phyloP scores from a whole-genome alignment of 371 early-diverging fungal genomes.

The Haplosporangium sp. region DNA sequence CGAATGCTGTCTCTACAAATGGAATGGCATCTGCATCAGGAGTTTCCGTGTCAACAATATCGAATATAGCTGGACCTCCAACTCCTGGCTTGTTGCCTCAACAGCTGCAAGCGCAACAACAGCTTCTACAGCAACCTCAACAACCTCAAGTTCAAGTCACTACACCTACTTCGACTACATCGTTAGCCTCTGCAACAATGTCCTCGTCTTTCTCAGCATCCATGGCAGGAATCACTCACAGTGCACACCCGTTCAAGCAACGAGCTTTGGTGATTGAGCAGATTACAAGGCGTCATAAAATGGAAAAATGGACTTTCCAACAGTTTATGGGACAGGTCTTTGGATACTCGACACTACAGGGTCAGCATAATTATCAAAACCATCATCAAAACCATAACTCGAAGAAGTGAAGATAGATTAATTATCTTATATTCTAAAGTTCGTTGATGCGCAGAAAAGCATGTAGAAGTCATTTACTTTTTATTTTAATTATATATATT shows the following conservation, averaged over 20 bases:
- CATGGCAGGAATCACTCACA: conserved; percentile 11
- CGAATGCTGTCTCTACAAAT: background rate
- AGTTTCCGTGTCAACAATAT: background rate
- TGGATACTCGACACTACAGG: conserved; percentile 34
- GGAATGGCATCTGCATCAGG: conserved; percentile 7
- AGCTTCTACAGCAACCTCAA: conserved; percentile 1
- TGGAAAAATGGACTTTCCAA: conserved; percentile 54
- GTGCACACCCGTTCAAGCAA: conserved; percentile 46
- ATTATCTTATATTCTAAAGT: too few relatives aligned
- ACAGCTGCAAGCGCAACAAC: conserved; percentile 13
- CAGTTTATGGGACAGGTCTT: conserved; percentile 55
- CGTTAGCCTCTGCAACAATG: conserved; percentile 1
- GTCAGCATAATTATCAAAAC: conserved; percentile 10
- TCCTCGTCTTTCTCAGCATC: conserved; percentile 19
- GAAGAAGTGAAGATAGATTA: too few relatives aligned
- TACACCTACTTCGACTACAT: background rate
- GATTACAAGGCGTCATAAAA: conserved; percentile 44
- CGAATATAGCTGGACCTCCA: conserved; percentile 3
- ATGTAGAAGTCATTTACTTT: too few relatives aligned
- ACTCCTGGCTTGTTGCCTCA: background rate
- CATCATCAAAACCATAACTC: conserved; percentile 5
- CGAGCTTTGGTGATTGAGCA: conserved; percentile 42
- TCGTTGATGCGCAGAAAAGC: too few relatives aligned
- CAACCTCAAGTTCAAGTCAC: background rate
- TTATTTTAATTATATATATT: too few relatives aligned